phyloP scores from a whole-genome alignment of 192 early-diverging fungal genomes.

The Entomortierella lignicola region DNA sequence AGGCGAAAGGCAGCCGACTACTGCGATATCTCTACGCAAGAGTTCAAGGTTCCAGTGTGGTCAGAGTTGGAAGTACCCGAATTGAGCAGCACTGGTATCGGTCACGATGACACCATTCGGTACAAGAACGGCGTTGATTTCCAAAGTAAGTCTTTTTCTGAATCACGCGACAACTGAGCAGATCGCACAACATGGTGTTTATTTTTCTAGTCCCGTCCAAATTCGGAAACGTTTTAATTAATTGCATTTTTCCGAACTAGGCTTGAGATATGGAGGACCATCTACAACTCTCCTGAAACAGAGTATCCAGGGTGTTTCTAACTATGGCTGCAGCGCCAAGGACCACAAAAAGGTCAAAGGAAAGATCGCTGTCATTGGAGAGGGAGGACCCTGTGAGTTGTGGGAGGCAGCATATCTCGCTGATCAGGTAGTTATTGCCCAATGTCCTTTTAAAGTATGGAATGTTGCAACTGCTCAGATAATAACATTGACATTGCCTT shows the following conservation, averaged over 20 bases:
- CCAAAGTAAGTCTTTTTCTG: constrained; percentile 45
- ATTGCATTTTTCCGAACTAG: too few species aligned
- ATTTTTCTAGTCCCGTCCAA: too few species aligned
- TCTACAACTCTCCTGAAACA: constrained; percentile 60
- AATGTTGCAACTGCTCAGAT: too few species aligned
- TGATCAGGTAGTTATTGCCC: constrained; percentile 52
- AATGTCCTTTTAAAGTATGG: too few species aligned
- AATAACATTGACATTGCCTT: background rate
- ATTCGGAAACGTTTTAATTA: too few species aligned
- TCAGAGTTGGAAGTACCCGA: constrained; percentile 49
- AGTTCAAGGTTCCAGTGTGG: constrained; percentile 63
- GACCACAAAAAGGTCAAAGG: constrained; percentile 56
- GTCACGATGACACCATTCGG: constrained; percentile 7
- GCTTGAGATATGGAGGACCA: constrained; percentile 70
- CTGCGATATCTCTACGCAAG: constrained; percentile 60
- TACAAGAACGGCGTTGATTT: constrained; percentile 62
- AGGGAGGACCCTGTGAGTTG: constrained; percentile 55
- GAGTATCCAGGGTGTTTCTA: constrained; percentile 52
- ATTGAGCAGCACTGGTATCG: constrained; percentile 40
- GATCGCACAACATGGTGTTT: background rate
- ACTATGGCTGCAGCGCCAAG: constrained; percentile 58
- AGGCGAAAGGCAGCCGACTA: constrained; percentile 34
- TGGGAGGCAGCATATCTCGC: constrained; percentile 68
- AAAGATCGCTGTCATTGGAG: constrained; percentile 65
- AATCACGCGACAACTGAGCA: too few species aligned